Base-by-base conservation (phyloP, 75 land plant genomes). In the Adiantum capillusveneris region DNA sequence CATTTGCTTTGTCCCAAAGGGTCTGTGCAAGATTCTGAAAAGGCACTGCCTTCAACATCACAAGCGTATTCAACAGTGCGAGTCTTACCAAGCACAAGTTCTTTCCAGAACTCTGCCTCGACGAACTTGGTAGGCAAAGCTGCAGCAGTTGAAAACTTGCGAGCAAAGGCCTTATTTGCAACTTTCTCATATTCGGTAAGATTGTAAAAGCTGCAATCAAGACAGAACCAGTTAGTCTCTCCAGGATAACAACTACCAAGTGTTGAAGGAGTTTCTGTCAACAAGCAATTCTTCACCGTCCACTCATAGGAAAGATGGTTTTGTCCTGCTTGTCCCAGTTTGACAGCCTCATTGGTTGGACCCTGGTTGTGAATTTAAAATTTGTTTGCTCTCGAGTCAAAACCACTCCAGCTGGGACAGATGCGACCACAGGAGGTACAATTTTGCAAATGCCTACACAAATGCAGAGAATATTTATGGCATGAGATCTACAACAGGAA, bases 41-140 rank as follows among this genome's bases (percentile, higher is more conserved):
- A 90, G 28, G 96, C 96, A 81, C 96, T 90, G 26, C 96, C 96
- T 68, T 86, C 96, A 74, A 90, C 76, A 69, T 90, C 96, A 72
- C 96, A 84, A 13, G 90, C 96, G 83, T 90, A 90, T 58, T 90
- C 89, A 65, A 90, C 85, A 64, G 60, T 60, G 57, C 75, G 84
- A 5, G 78, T 79, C 59, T 70, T 90, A 12, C 90, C 90, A 42
- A 72, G 70, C 43, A 74, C 73, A 46, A 90, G 81, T 77, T 90
- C 96, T 45, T 75, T 76, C 96, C 96, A 90, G 67, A 90, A 90
- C 60, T 86, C 84, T 28, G 73, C 81, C 70, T 90, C 96, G 69
- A 90, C 41, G 61, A 68, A 86, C 25, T 64, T 63, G 11, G 79
- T 66, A 61, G 96, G 90, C 60, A 85, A 82, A 61, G 62, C 74